phyloP scores from a whole-genome alignment of 2,329 filamentous ascomycete genomes.

The Aspergillus uvarum region DNA sequence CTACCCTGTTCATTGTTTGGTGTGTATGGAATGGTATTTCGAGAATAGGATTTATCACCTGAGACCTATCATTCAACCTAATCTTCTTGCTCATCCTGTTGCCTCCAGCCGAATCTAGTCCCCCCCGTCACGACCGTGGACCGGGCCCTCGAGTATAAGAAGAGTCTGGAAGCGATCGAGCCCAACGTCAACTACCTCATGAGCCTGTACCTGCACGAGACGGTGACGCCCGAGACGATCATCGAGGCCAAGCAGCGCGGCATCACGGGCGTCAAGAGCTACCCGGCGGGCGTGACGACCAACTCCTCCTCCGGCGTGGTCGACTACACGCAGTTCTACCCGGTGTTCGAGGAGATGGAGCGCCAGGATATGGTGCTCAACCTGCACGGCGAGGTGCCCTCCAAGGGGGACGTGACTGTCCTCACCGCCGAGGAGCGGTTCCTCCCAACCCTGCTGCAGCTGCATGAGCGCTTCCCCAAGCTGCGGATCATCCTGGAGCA shows the following conservation, averaged over 20 bases:
- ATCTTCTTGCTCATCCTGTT: constrained; percentile 22
- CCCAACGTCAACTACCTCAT: constrained; percentile 68
- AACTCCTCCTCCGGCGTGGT: constrained; percentile 55
- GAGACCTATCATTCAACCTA: too few relatives aligned
- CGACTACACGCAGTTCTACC: constrained; percentile 46
- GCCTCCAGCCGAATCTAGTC: constrained; percentile 60
- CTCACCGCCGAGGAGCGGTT: constrained; percentile 74
- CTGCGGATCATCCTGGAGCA: constrained; percentile 67
- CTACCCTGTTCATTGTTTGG: neutral
- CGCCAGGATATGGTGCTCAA: constrained; percentile 79
- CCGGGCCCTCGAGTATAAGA: constrained; percentile 66
- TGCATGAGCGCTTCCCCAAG: constrained; percentile 72
- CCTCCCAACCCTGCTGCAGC: constrained; percentile 71
- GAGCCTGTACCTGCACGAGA: constrained; percentile 67
- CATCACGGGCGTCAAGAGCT: constrained; percentile 62
- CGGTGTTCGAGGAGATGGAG: constrained; percentile 87
- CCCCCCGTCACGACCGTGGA: constrained; percentile 63
- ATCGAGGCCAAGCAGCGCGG: constrained; percentile 70
- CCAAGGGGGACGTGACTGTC: constrained; percentile 49
- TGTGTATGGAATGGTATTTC: neutral
- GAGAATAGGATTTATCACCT: neutral
- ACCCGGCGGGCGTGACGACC: constrained; percentile 53
- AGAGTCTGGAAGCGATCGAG: constrained; percentile 59
- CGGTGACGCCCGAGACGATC: constrained; percentile 68
- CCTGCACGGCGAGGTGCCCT: constrained; percentile 73